phyloP scores from a whole-genome alignment of 208 protist species.

The Trypanosoma mega region DNA sequence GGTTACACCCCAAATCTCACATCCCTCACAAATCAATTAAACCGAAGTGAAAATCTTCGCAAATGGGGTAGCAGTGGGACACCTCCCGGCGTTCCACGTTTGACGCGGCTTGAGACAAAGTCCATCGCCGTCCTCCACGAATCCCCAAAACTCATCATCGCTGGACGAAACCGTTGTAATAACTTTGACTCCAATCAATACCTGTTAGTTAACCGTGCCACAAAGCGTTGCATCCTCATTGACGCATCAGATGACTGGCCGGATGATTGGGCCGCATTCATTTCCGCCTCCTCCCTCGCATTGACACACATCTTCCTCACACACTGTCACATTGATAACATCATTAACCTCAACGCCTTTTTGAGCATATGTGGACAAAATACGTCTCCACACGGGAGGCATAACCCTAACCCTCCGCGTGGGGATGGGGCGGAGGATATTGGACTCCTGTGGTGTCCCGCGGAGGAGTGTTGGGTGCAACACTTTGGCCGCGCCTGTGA shows the following conservation, averaged over 20 bases:
- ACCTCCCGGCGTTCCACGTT: slow-evolving; percentile 60
- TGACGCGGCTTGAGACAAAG: slow-evolving; percentile 57
- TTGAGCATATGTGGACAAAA: slow-evolving; percentile 49
- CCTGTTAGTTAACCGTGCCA: slow-evolving; percentile 71
- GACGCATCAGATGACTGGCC: slow-evolving; percentile 90
- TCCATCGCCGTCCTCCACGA: slow-evolving; percentile 84
- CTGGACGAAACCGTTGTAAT: slow-evolving; percentile 77
- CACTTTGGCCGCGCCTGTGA: slow-evolving; percentile 73
- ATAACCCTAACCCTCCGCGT: neutral
- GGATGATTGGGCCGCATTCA: slow-evolving; percentile 87
- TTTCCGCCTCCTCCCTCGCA: slow-evolving; percentile 53
- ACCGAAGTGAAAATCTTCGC: slow-evolving; percentile 62
- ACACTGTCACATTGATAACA: slow-evolving; percentile 88
- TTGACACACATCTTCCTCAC: slow-evolving; percentile 85
- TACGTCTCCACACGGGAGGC: slow-evolving; percentile 29
- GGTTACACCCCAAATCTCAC: slow-evolving; percentile 64
- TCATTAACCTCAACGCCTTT: slow-evolving; percentile 82
- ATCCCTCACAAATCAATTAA: slow-evolving; percentile 78
- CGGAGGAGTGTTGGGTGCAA: slow-evolving; percentile 80
- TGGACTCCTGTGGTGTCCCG: slow-evolving; percentile 77
- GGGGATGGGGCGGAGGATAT: slow-evolving; percentile 25
- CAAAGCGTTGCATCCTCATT: slow-evolving; percentile 73
- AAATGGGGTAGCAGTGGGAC: slow-evolving; percentile 63
- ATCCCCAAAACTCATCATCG: slow-evolving; percentile 72
- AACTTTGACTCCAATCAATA: slow-evolving; percentile 87